Evolutionary conservation across 495 filamentous ascomycete species (phyloP), one percentile per base, ranked within the genome.

Genomic region (Saxophila tyrrhenica): DNA sequence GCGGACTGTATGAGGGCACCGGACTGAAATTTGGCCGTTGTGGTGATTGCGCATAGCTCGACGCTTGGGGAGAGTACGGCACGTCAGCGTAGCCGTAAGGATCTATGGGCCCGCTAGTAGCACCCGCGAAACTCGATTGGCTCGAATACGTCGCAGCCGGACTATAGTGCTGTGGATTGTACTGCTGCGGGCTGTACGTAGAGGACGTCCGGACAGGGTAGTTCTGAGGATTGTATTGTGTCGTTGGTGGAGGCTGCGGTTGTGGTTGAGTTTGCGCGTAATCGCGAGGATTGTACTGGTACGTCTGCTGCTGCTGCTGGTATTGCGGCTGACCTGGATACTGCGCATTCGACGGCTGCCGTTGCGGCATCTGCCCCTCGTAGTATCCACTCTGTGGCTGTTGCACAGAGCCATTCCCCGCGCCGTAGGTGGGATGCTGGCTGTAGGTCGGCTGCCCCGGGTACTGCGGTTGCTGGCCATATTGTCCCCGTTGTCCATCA

Each of bases 241-340:
- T 25, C 32, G 49, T 50, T 13, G 29, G 5, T 3, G 25, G 43
- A 21, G 25, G 41, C 25, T 60, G 54, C 22, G 25, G 41, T 35
- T 51, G 51, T 42, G 17, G 78, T 44, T 85, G 78, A 2, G 84
- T 76, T 9, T 79, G 72, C 44, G 75, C 79, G 65, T 89, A 96
- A 50, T 84, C 72, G 67, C 89, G 87, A 1, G 90, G 89, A 60
- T 95, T 94, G 68, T 95, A 95, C 46, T 59, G 57, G 32, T 55
- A 48, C 24, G 57, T 24, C 8, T 52, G 35, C 32, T 17, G 49
- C n/a, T 5, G 80, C 55, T 84, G 83, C 51, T 81, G 77, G 19
- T 46, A 72, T 64, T 72, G 57, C 42, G 64, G 49, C 48, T 52
- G 64, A 1, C 54, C 54, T 20, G 17, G 20, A 39, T 55, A 55